phyloP scores from a whole-genome alignment of 2,329 filamentous ascomycete species.

The Phaeophleospora eucalypticola region DNA sequence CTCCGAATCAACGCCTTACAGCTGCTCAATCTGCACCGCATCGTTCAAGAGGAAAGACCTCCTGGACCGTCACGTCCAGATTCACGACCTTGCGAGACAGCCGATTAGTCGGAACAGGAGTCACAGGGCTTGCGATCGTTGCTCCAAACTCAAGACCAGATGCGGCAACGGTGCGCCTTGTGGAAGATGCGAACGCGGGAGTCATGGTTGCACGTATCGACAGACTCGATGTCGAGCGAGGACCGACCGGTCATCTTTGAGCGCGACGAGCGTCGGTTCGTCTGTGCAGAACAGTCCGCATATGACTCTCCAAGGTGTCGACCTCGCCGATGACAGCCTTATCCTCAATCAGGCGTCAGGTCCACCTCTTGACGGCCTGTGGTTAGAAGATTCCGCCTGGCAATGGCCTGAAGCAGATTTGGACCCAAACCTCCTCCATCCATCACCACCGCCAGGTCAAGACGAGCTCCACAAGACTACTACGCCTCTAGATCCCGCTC shows the following conservation, averaged over 20 bases:
- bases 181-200: conserved; percentile 14
- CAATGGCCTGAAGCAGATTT: conserved; percentile 6
- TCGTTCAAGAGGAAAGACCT: too few relatives aligned
- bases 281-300: conserved; percentile 10
- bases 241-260: conserved; percentile 10
- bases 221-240: conserved; percentile 13
- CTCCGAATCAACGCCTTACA: too few relatives aligned
- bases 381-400: conserved; percentile 9
- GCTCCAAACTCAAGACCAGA: too few relatives aligned
- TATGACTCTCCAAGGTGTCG: background rate
- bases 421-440: background rate
- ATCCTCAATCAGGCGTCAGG: background rate
- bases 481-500: background rate
- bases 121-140: too few relatives aligned
- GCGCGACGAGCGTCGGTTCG: background rate
- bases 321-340: too few relatives aligned
- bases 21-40: too few relatives aligned
- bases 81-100: too few relatives aligned
- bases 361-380: conserved; percentile 1
- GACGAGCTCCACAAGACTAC: too few relatives aligned
- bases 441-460: too few relatives aligned
- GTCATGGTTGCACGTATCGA: conserved; percentile 15
- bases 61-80: too few relatives aligned
- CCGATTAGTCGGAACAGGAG: too few relatives aligned
- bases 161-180: too few relatives aligned